Evolutionary conservation across 2,329 filamentous ascomycete species (phyloP).

Genomic region (Thermoascus crustaceus): DNA sequence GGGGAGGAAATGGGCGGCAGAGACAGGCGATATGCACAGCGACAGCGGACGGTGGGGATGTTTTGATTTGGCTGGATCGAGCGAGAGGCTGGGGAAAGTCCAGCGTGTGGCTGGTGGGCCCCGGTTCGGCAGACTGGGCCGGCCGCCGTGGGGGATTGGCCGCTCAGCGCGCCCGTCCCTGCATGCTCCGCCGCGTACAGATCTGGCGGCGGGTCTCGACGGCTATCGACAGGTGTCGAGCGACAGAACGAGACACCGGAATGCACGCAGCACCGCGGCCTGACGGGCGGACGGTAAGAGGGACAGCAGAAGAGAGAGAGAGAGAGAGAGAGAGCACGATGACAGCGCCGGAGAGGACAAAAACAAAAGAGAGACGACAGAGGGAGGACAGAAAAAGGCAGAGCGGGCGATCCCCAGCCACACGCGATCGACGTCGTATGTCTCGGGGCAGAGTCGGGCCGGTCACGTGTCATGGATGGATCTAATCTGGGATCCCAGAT

Average conservation of each 20-base stretch:
- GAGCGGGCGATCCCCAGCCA: background rate
- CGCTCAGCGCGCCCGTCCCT: background rate
- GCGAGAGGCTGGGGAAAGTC: constrained; percentile 9
- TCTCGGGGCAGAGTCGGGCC: constrained; percentile 1
- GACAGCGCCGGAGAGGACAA: background rate
- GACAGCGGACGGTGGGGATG: constrained; percentile 6
- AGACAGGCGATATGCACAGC: constrained; percentile 1
- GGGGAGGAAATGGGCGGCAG: background rate
- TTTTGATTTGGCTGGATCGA: constrained; percentile 11
- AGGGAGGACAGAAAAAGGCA: background rate
- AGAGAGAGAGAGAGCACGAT: no score
- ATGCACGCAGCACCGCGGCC: no score
- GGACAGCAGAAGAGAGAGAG: background rate
- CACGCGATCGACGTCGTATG: constrained; percentile 1
- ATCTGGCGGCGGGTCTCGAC: no score
- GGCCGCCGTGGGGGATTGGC: background rate
- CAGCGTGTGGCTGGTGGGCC: constrained; percentile 4
- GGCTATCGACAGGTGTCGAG: no score
- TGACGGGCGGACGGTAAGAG: no score
- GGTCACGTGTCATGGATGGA: no score
- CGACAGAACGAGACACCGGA: no score
- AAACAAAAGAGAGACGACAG: background rate
- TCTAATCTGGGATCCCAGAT: no score
- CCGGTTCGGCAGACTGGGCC: background rate
- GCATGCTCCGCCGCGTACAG: background rate